A percentile compares a stretch with the other conserved stretches of the same genome.
These are phyloP conservation scores for Ocimum tenuiflorum DNA, from an alignment of 257 asterid genomes.

Conservation along the genomic window DNA sequence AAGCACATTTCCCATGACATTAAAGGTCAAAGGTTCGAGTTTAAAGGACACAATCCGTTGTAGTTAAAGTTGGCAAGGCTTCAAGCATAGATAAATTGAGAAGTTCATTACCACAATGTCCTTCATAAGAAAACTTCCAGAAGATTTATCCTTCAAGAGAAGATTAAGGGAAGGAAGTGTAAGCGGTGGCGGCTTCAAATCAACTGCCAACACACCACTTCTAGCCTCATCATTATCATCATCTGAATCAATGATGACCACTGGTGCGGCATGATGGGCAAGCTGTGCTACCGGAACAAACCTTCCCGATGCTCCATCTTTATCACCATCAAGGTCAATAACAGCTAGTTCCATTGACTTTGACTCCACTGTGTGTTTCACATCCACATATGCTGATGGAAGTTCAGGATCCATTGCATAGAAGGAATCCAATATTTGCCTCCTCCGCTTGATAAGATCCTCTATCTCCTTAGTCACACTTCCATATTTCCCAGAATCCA, in stretches of 20 bases:
- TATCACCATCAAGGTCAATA: slow-evolving; percentile 62
- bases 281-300: slow-evolving; percentile 36
- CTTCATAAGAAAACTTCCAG: slow-evolving; percentile 32
- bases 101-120: slow-evolving; percentile 39
- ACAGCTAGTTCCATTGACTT: slow-evolving; percentile 20
- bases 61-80: slow-evolving; percentile 1
- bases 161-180: slow-evolving; percentile 27
- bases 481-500: slow-evolving; percentile 64
- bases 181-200: slow-evolving; percentile 30
- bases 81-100: slow-evolving; percentile 7
- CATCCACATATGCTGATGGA: slow-evolving; percentile 25
- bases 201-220: slow-evolving; percentile 28
- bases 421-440: slow-evolving; percentile 25
- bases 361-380: slow-evolving; percentile 24
- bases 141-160: slow-evolving; percentile 34
- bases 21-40: not conserved
- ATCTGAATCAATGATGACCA: slow-evolving; percentile 72
- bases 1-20: too few relatives aligned
- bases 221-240: slow-evolving; percentile 57
- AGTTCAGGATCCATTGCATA: slow-evolving; percentile 41
- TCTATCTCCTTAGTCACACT: slow-evolving; percentile 58
- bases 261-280: slow-evolving; percentile 34
- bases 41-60: slow-evolving; percentile 1
- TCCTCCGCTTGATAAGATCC: slow-evolving; percentile 46
- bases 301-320: slow-evolving; percentile 24